Percentiles rank a stretch among this genome's conserved stretches.
Evolutionary conservation across 2,329 filamentous ascomycete species (phyloP).

Genomic region (Endocalyx cinctus): DNA sequence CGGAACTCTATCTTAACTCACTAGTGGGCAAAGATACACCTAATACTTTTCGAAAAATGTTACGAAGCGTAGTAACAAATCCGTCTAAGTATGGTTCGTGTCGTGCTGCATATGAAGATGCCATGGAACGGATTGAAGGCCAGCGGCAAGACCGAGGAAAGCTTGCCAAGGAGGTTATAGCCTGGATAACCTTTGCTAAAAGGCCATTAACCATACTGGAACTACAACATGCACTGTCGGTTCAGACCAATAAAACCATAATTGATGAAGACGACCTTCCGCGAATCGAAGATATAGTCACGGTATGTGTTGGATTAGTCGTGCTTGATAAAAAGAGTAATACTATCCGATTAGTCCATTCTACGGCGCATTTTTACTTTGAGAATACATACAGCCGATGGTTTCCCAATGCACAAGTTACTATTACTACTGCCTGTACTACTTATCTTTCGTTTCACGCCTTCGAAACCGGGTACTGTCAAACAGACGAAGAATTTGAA

Average conservation of each 20-base stretch:
- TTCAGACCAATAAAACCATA: slow-evolving; percentile 18
- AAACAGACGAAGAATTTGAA: slow-evolving; percentile 1
- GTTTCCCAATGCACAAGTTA: slow-evolving; percentile 24
- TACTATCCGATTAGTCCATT: slow-evolving; percentile 38
- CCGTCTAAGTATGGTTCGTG: slow-evolving; percentile 23
- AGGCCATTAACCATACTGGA: slow-evolving; percentile 28
- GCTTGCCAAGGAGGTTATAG: slow-evolving; percentile 32
- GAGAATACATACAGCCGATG: slow-evolving; percentile 21
- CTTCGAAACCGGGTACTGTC: slow-evolving; percentile 1
- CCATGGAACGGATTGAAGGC: slow-evolving; percentile 35
- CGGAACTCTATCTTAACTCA: slow-evolving; percentile 30
- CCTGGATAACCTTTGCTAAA: slow-evolving; percentile 35
- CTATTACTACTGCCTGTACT: slow-evolving; percentile 26
- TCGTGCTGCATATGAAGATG: slow-evolving; percentile 33
- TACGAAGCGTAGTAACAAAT: slow-evolving; percentile 24
- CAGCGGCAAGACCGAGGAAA: slow-evolving; percentile 25
- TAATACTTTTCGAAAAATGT: slow-evolving; percentile 24
- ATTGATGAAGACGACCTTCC: slow-evolving; percentile 31
- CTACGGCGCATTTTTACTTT: slow-evolving; percentile 40
- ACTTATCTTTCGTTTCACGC: slow-evolving; percentile 30
- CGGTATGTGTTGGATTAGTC: slow-evolving; percentile 34
- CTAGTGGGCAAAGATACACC: slow-evolving; percentile 23
- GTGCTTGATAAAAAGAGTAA: slow-evolving; percentile 31
- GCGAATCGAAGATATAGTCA: slow-evolving; percentile 25
- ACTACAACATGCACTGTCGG: slow-evolving; percentile 36